These are phyloP conservation scores for Aspergillus cristatus DNA, from an alignment of 495 filamentous ascomycete genomes.

Conservation along the genomic window DNA sequence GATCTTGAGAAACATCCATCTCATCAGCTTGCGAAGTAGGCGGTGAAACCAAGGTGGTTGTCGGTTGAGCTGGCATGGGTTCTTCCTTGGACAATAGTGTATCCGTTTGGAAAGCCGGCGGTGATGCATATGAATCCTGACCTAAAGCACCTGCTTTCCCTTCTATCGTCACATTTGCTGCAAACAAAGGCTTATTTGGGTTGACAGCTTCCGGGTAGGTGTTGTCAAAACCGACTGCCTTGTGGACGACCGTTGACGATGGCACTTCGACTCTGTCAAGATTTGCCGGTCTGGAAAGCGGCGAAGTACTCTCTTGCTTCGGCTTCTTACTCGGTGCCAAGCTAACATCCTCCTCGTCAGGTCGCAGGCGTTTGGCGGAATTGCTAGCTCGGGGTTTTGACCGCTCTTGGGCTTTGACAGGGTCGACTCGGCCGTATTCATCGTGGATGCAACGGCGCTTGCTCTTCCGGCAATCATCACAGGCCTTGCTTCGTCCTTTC, in stretches of 20 bases:
- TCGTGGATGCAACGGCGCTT: conserved; percentile 67
- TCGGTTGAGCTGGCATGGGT: conserved; percentile 25
- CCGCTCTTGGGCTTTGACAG: conserved; percentile 49
- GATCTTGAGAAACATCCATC: conserved; percentile 29
- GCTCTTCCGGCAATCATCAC: conserved; percentile 58
- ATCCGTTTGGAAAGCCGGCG: conserved; percentile 28
- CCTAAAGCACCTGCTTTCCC: conserved; percentile 13
- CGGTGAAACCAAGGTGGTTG: conserved; percentile 41
- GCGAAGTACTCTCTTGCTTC: conserved; percentile 34
- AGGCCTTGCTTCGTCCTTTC: conserved; percentile 53
- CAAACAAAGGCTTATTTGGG: conserved; percentile 1
- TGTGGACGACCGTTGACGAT: conserved; percentile 6
- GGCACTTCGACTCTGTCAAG: conserved; percentile 10
- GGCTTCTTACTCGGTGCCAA: conserved; percentile 23
- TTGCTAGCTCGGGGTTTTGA: conserved; percentile 48
- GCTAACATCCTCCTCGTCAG: conserved; percentile 25
- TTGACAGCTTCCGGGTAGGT: not conserved
- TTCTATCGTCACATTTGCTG: conserved; percentile 5
- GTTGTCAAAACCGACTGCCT: conserved; percentile 3
- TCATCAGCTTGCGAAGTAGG: conserved; percentile 44
- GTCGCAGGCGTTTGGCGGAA: conserved; percentile 38
- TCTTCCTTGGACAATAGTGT: conserved; percentile 23
- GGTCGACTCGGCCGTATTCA: conserved; percentile 54
- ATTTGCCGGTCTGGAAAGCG: conserved; percentile 16
- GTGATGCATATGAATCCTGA: conserved; percentile 30